Evolutionary conservation across 768 basidiomycete species (phyloP).

Genomic region (Rhizopogon salebrosus): DNA sequence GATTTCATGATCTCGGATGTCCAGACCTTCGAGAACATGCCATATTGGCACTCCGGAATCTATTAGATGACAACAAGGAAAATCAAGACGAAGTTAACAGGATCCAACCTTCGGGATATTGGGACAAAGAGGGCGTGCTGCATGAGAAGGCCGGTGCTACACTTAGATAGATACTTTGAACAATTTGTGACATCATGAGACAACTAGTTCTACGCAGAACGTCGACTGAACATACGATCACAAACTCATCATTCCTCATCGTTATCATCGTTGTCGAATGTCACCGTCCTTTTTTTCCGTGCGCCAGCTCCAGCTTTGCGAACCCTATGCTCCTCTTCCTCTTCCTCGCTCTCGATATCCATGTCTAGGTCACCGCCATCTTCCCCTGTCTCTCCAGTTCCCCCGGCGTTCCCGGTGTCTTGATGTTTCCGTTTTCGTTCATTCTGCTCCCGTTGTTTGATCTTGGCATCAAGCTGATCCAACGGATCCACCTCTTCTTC

Average conservation of each 20-base stretch:
- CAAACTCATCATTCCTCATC: slow-evolving; percentile 48
- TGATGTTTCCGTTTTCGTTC: slow-evolving; percentile 39
- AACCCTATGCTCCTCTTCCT: slow-evolving; percentile 66
- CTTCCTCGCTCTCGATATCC: slow-evolving; percentile 71
- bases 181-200: background rate
- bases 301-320: slow-evolving; percentile 49
- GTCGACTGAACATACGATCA: slow-evolving; percentile 1
- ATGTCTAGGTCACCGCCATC: slow-evolving; percentile 45
- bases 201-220: background rate
- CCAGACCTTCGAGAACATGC: slow-evolving; percentile 86
- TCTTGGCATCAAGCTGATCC: slow-evolving; percentile 67
- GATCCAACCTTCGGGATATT: slow-evolving; percentile 57
- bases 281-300: slow-evolving; percentile 53
- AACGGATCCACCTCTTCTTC: slow-evolving; percentile 61
- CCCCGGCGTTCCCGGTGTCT: slow-evolving; percentile 23
- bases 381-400: slow-evolving; percentile 6
- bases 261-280: slow-evolving; percentile 59
- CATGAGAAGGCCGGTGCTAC: slow-evolving; percentile 31
- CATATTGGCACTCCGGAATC: slow-evolving; percentile 74
- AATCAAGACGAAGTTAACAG: slow-evolving; percentile 78
- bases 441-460: slow-evolving; percentile 50
- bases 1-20: background rate
- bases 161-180: slow-evolving; percentile 20
- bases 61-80: slow-evolving; percentile 69
- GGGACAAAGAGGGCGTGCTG: slow-evolving; percentile 54